Conservation (phyloP, 2,329 filamentous ascomycete genomes). For the Phaeoacremonium minimum region DNA sequence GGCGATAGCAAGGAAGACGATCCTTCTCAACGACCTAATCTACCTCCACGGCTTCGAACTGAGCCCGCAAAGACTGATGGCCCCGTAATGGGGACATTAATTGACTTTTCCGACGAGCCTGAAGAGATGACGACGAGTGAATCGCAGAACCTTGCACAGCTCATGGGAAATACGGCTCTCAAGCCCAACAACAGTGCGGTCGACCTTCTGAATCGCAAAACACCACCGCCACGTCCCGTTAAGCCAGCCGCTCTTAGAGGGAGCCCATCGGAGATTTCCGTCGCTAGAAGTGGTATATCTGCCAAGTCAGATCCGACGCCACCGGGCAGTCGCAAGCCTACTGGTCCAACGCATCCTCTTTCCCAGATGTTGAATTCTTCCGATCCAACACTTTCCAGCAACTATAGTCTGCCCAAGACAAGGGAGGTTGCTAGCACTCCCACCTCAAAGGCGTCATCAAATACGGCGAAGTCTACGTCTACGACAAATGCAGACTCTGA, state of each 20-base stretch:
- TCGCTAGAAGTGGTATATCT: slow-evolving; percentile 3
- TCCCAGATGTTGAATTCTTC: slow-evolving; percentile 36
- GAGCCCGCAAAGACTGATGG: slow-evolving; percentile 20
- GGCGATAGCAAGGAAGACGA: slow-evolving; percentile 12
- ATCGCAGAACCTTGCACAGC: slow-evolving; percentile 23
- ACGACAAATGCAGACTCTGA: slow-evolving; percentile 4
- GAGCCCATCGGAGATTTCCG: slow-evolving; percentile 23
- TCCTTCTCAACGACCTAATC: slow-evolving; percentile 17
- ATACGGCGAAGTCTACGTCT: slow-evolving; percentile 1
- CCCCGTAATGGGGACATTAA: slow-evolving; percentile 51
- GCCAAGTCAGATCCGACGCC: slow-evolving; percentile 15
- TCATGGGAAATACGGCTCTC: slow-evolving; percentile 52
- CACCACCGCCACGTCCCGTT: slow-evolving; percentile 49
- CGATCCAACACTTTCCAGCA: slow-evolving; percentile 20
- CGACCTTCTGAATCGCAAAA: slow-evolving; percentile 18
- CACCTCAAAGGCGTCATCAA: slow-evolving; percentile 7
- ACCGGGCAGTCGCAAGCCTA: slow-evolving; percentile 28
- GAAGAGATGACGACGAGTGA: slow-evolving; percentile 29
- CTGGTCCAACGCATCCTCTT: slow-evolving; percentile 26
- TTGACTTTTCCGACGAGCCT: slow-evolving; percentile 56
- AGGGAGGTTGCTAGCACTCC: slow-evolving; percentile 9
- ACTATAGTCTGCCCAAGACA: slow-evolving; percentile 7
- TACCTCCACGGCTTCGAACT: slow-evolving; percentile 24
- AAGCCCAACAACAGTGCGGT: slow-evolving; percentile 49
- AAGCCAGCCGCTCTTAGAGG: slow-evolving; percentile 55